Evolutionary conservation across 2,329 filamentous ascomycete genomes (phyloP).

Genomic region (Chaetoscypha palmicola): DNA sequence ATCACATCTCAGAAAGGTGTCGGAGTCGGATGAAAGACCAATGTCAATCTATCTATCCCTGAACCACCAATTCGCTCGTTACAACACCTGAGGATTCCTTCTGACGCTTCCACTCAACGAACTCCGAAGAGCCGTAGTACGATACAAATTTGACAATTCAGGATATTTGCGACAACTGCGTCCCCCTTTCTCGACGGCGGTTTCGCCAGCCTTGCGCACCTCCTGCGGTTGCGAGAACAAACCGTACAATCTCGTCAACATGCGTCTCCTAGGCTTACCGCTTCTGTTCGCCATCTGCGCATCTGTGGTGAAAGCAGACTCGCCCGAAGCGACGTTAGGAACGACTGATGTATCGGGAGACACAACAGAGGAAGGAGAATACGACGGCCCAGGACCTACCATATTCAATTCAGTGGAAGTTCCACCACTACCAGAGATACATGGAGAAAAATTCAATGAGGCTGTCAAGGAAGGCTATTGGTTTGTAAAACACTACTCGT

Average conservation of each 20-base stretch:
- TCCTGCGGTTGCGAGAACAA: constrained; percentile 18
- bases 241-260: no score
- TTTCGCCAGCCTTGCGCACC: constrained; percentile 15
- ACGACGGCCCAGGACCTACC: constrained; percentile 31
- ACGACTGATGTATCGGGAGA: constrained; percentile 15
- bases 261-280: constrained; percentile 28
- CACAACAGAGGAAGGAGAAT: constrained; percentile 22
- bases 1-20: neutral
- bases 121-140: no score
- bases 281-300: constrained; percentile 24
- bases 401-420: constrained; percentile 45
- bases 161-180: no score
- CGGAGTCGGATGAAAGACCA: neutral
- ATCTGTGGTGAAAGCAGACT: constrained; percentile 21
- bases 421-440: constrained; percentile 41
- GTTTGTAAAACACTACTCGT: constrained; percentile 33
- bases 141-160: no score
- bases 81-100: neutral
- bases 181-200: constrained; percentile 19
- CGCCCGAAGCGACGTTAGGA: constrained; percentile 13
- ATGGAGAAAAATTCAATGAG: constrained; percentile 37
- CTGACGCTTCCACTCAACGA: neutral
- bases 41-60: no score
- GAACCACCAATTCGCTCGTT: constrained; percentile 6
- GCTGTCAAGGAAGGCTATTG: constrained; percentile 29